Base-by-base conservation (phyloP, 495 filamentous ascomycete genomes). In the Talaromyces nanjingensis region DNA sequence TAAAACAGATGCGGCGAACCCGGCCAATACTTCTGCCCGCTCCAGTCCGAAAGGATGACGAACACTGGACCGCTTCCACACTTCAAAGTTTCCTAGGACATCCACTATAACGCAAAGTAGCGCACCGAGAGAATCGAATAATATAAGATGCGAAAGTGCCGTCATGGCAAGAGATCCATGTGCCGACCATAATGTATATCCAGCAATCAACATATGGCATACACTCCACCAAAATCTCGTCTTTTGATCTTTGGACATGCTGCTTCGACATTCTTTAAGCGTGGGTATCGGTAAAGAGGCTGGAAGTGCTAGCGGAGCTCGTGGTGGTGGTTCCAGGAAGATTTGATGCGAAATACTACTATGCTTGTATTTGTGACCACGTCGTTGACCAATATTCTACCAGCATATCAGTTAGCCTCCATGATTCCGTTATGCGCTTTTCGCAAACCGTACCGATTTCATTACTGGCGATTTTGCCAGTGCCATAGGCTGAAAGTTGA, bases 361-460 rank as follows among this genome's bases (percentile, higher is more conserved):
- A 79, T 98, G 94, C 67, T 97, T 96, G 83, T 98, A 98, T 71
- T 94, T 92, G 79, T 98, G 94, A 31, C 94, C 94, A 61, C 93
- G 89, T 63, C 94, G 86, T 74, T 96, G 92, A 66, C 93, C 94
- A 68, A 97, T 85, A 65, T 86, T 88, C 86, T 90, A 71, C 63
- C 49, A 34, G 54, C 37, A 37, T 49, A 64, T 65, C 42, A 58
- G 47, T 34, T 47, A 27, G 42, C 29, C 56, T 65, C 55, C 59
- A 27, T 60, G 42, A 33, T 29, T 60, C n/a, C 25, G 12, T 29
- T 37, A 54, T 11, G 18, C 20, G 20, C 29, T 57, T 49, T 45
- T 3, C 16, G 12, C 12, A 27, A 33, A 9, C 74, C 87, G 62
- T 83, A 94, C 91, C 53, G 93, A 90, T 76, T 94, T 96, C 29